These are phyloP conservation scores for Chloranthus sessilifolius DNA, from an alignment of 164 flowering plant genomes.

Conservation along the genomic window DNA sequence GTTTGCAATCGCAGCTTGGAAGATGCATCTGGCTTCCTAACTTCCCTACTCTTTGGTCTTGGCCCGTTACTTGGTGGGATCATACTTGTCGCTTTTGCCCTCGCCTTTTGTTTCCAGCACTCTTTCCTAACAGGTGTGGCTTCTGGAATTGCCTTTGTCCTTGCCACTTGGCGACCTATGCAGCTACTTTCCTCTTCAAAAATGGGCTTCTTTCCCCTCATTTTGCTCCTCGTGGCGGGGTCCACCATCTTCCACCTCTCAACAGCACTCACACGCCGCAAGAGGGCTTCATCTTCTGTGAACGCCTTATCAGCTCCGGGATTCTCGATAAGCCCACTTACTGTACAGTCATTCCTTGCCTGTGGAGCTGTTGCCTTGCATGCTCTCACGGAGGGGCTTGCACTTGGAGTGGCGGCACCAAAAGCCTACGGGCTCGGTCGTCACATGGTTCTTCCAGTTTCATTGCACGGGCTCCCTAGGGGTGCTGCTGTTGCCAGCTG, in stretches of 20 bases:
- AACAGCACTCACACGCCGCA: constrained; percentile 42
- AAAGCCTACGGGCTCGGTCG: constrained; percentile 92
- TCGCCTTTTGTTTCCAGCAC: constrained; percentile 70
- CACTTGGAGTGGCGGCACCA: constrained; percentile 95
- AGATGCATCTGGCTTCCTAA: constrained; percentile 80
- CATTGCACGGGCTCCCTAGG: constrained; percentile 91
- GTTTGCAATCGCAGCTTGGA: constrained; percentile 54
- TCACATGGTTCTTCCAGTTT: constrained; percentile 87
- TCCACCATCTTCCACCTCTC: constrained; percentile 38
- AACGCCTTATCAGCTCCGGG: constrained; percentile 35
- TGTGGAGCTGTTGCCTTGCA: constrained; percentile 72
- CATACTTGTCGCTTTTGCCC: constrained; percentile 62
- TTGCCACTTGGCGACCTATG: constrained; percentile 82
- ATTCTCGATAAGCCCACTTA: constrained; percentile 55
- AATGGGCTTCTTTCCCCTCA: constrained; percentile 50
- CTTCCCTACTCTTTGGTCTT: constrained; percentile 86
- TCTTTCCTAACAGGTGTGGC: constrained; percentile 79
- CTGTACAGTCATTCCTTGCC: constrained; percentile 75
- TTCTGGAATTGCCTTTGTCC: constrained; percentile 89
- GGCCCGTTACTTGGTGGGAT: constrained; percentile 90
- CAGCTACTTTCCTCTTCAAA: constrained; percentile 68
- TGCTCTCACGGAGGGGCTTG: constrained; percentile 89
- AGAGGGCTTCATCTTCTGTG: constrained; percentile 48
- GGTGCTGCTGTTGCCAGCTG: constrained; percentile 97
- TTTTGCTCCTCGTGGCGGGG: constrained; percentile 48